Evolutionary conservation across 116 monocot genomes (phyloP).

Genomic region (Posidonia oceanica): DNA sequence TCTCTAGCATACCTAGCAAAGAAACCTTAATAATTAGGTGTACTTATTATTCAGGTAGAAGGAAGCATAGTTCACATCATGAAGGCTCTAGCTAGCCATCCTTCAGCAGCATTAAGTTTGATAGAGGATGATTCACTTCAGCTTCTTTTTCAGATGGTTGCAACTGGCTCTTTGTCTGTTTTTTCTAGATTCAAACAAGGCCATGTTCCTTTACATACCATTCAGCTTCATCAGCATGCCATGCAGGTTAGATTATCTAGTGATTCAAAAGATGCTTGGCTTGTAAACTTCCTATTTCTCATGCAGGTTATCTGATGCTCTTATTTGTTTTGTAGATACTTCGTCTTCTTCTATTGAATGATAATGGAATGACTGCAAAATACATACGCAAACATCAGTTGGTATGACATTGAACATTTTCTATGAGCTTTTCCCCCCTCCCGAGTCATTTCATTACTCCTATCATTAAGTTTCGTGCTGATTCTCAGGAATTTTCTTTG

Average conservation of each 20-base stretch:
- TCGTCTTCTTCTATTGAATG: constrained; percentile 91
- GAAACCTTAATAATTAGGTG: background rate
- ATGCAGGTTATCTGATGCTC: background rate
- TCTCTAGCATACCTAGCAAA: background rate
- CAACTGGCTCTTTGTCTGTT: constrained; percentile 73
- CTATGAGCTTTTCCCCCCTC: background rate
- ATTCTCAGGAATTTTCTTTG: constrained; percentile 46
- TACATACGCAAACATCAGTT: constrained; percentile 90
- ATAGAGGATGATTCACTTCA: constrained; percentile 96
- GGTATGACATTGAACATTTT: constrained; percentile 35
- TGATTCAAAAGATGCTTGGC: background rate
- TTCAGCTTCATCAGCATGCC: constrained; percentile 95
- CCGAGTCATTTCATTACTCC: too few relatives aligned
- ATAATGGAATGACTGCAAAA: constrained; percentile 90
- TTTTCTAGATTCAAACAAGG: constrained; percentile 74
- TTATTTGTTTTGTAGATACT: constrained; percentile 50
- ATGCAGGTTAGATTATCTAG: constrained; percentile 62
- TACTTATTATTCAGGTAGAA: constrained; percentile 52
- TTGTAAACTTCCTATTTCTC: background rate
- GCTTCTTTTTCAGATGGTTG: constrained; percentile 93
- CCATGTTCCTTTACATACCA: constrained; percentile 79
- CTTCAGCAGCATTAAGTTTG: constrained; percentile 78
- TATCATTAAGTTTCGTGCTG: constrained; percentile 3
- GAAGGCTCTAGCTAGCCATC: constrained; percentile 94
- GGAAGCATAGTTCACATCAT: constrained; percentile 95